Evolutionary conservation across 139 green algal genomes (phyloP).

Genomic region (Diplosphaera chodatii): DNA sequence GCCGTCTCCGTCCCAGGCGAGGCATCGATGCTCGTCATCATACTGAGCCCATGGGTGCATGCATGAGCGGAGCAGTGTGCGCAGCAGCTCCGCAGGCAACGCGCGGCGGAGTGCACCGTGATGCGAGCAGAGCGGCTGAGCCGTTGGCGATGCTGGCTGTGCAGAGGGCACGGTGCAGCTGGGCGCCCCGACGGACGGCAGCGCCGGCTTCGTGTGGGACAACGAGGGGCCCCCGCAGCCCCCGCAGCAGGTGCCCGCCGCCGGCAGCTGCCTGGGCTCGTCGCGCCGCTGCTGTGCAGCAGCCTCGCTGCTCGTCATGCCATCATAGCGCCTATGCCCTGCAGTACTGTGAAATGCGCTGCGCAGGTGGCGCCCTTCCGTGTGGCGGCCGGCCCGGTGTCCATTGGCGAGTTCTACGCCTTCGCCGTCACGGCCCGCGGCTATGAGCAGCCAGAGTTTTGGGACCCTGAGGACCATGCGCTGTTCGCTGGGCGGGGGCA

Average conservation of each 20-base stretch:
- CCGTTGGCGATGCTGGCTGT: background rate
- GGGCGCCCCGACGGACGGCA: slow-evolving; percentile 13
- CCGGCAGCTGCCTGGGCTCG: too few species aligned
- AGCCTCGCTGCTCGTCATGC: too few species aligned
- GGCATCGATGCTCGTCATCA: too few species aligned
- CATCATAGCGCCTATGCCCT: too few species aligned
- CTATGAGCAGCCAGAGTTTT: slow-evolving; percentile 33
- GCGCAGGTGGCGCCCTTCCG: slow-evolving; percentile 14
- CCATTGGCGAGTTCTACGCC: slow-evolving; percentile 33
- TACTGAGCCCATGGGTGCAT: too few species aligned
- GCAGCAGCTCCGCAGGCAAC: too few species aligned
- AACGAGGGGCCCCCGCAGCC: slow-evolving; percentile 38
- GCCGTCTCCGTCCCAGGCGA: too few species aligned
- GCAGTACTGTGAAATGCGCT: too few species aligned
- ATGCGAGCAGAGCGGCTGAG: background rate
- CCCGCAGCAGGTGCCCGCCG: background rate
- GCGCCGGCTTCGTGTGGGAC: slow-evolving; percentile 49
- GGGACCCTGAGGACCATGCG: slow-evolving; percentile 26
- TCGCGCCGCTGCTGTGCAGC: too few species aligned
- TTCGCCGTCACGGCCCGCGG: slow-evolving; percentile 35
- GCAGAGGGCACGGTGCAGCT: slow-evolving; percentile 21
- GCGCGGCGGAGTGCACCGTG: too few species aligned
- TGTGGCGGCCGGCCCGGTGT: slow-evolving; percentile 30
- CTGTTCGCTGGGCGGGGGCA: background rate
- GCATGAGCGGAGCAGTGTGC: too few species aligned